Evolutionary conservation across 2,329 filamentous ascomycete species (phyloP), one percentile per base, ranked within the genome.

Genomic region (Aspergillus terreus): DNA sequence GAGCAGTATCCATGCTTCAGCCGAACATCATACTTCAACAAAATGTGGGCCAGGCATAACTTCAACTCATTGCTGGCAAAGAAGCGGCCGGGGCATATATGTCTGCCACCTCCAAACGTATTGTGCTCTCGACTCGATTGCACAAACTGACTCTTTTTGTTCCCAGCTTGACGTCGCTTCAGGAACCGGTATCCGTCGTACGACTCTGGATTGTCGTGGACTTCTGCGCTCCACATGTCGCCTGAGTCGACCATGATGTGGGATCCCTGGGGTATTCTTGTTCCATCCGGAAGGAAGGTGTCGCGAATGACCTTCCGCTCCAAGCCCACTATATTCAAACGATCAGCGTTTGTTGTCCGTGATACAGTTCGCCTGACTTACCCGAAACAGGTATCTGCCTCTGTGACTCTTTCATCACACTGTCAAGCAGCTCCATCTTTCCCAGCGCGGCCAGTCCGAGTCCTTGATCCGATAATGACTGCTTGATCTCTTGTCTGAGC

Each of bases 211-310:
- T 61, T 44, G 3, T 44, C 46, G 40, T 63, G 60, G 7, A 54
- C 47, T 10, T 38, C 41, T 17, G 56, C 10, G 46, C 59, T 58
- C 10, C 35, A 46, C 51, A 58, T 58, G 21, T 45, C 42, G 41
- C 43, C 35, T 14, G 33, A 52, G 7, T 57, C 54, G n/a, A 59
- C 47, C 4, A 49, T 42, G 23, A 59, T 12, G 7, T 43, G 35
- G 10, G 58, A 49, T 10, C 55, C 58, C 15, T 55, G 47, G 19
- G 60, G 56, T 14, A 62, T 47, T 4, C 45, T 35, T 6, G 51
- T 49, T 11, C 56, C 59, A 27, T 60, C 53, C 5, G 56, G 55
- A 14, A 59, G 55, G 11, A 30, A 27, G 25, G 25, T 27, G 6
- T 27, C 25, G 25, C 17, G 17, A 17, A 17, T 17, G 17, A 17